Evolutionary conservation across 306 rosid genomes (phyloP).

Genomic region (Acacia crassicarpa): DNA sequence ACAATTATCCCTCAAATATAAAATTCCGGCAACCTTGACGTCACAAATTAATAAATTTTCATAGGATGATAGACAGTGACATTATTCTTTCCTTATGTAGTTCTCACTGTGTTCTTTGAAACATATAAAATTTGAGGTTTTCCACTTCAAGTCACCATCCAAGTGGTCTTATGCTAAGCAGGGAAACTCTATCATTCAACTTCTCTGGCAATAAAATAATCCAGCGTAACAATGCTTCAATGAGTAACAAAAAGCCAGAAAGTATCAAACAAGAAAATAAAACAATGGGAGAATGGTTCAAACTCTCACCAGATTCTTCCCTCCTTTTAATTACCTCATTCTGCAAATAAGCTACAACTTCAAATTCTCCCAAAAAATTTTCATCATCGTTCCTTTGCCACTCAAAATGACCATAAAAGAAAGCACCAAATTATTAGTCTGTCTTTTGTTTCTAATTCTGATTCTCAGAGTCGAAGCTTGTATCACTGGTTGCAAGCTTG

Average conservation of each 20-base stretch:
- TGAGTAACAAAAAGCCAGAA: not conserved
- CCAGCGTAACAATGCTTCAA: constrained; percentile 13
- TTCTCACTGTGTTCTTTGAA: constrained; percentile 10
- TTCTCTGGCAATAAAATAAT: constrained; percentile 19
- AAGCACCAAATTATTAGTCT: constrained; percentile 18
- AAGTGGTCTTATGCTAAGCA: constrained; percentile 28
- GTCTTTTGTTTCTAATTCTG: constrained; percentile 1
- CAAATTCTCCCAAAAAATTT: not conserved
- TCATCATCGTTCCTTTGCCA: not conserved
- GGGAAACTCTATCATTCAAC: constrained; percentile 17
- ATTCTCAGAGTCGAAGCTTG: constrained; percentile 47
- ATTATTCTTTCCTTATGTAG: not conserved
- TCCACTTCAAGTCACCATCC: constrained; percentile 43
- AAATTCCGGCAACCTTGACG: not conserved
- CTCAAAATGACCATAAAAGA: constrained; percentile 38
- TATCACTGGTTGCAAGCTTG: constrained; percentile 49
- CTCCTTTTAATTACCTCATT: not conserved
- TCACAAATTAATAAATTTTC: not conserved
- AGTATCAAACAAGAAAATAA: constrained; percentile 9
- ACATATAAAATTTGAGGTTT: not conserved
- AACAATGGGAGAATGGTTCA: constrained; percentile 31
- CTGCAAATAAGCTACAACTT: constrained; percentile 24
- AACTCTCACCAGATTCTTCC: not conserved
- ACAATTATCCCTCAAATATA: not conserved
- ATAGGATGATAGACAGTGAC: constrained; percentile 22